Evolutionary conservation across 495 filamentous ascomycete species (phyloP), one percentile per base, ranked within the genome.

Genomic region (Poronia punctata): DNA sequence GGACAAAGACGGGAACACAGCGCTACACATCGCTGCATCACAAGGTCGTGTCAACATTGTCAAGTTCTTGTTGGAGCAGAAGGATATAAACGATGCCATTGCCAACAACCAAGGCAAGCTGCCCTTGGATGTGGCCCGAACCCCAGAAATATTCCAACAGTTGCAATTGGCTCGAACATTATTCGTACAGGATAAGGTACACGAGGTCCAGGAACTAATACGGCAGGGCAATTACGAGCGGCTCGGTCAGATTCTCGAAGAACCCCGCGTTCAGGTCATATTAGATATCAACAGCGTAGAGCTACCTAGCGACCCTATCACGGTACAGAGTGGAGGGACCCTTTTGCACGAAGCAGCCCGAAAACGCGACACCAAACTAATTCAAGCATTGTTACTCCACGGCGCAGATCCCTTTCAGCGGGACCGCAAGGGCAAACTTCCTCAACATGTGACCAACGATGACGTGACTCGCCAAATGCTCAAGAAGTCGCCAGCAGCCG

Each of bases 391-490:
- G 11, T 64, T 98, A 26, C 78, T 95, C 32, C 93, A 98, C 56
- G 93, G 92, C 2, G 92, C 92, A n/a, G 92, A 98, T 65, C 92
- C 92, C 1, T 98, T 98, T 61, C 80, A 86, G 29, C 78, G 93
- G 33, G 92, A 98, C 61, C 86, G 86, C 44, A 92, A 86, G 64
- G 93, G 92, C 6, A 96, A 94, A 59, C 72, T 98, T 18, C 88
- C 92, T 14, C 92, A 98, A 60, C 90, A 97, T 64, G 82, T 95
- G 14, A 98, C 92, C 15, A 97, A 96, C 56, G 92, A 98, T 61
- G 92, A 98, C 45, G 78, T 76, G 43, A 95, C 83, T 1, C 72
- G 79, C 27, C 80, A 80, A 4, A 86, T 97, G 52, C 66, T 98
- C 33, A 98, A 95, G 64, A 86, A 79, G 50, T 96, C 90, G 0